Base-by-base conservation (phyloP, 768 basidiomycete species). In the Pulveroboletus frians region DNA sequence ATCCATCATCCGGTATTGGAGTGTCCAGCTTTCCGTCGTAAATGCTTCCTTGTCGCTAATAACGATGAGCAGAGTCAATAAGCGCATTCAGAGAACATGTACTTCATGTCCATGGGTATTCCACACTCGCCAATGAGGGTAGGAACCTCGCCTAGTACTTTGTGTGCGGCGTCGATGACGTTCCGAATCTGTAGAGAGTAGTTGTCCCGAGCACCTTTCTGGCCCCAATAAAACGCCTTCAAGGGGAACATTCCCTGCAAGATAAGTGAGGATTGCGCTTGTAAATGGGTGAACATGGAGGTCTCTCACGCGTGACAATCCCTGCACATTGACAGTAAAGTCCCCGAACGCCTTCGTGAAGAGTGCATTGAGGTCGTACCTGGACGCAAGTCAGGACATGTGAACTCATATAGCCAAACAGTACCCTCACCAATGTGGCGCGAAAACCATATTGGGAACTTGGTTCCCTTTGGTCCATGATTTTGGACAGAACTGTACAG, bases 41-140 rank as follows among this genome's bases (percentile, higher is more conserved):
- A 95, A 87, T 0, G 90, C 89, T 54, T 81, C 78, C 44, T 78
- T 78, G 34, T 80, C 71, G 64, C 92, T 93, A 10, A 23, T 26
- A 49, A 45, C 23, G 21, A 20, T 45, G 21, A 56, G 46, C 0
- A 32, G 5, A 30, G 15, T 38, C 11, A 21, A 1, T 15, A 36
- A 30, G 29, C 30, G 39, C 15, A 43, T 14, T 20, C 34, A 44
- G 37, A 32, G 10, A 27, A 15, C 3, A 72, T 85, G 37, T 59
- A 93, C 92, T 99, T 97, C 77, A 96, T 81, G 59, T 99, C 96
- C 85, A 98, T 95, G 1, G 95, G 95, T 18, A 97, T 76, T 27
- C 95, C 95, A 54, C 87, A 90, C 67, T 99, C 95, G 17, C 94
- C 94, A 50, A 99, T 78, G 11, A 97, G 68, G 35, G 92, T 80